Percentiles rank a stretch among this genome's conserved stretches.
Evolutionary conservation across 1,284 basidiomycete genomes (phyloP).

Genomic region (Cutaneotrichosporon sp.): DNA sequence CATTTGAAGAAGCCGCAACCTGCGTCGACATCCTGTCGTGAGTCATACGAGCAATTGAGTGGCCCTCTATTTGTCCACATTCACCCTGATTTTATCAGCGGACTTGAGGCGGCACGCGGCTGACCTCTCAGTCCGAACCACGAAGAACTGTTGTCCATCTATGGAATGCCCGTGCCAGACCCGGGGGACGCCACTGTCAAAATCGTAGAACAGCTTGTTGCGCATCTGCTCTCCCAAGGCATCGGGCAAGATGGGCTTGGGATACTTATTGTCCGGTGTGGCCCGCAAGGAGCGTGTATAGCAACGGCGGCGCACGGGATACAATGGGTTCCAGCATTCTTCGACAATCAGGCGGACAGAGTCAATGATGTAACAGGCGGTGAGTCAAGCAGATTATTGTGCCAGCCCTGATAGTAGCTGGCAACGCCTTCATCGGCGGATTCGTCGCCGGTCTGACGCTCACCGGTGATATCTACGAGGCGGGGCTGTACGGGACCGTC

Average conservation of each 20-base stretch:
- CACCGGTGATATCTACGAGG: conserved; percentile 35
- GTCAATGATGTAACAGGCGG: conserved; percentile 29
- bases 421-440: conserved; percentile 44
- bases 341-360: conserved; percentile 16
- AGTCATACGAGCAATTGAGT: no score
- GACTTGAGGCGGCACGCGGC: no score
- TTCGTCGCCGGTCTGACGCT: conserved; percentile 35
- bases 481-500: conserved; percentile 36
- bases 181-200: conserved; percentile 11
- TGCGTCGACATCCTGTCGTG: conserved; percentile 30
- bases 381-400: no score
- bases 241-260: conserved; percentile 24
- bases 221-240: conserved; percentile 28
- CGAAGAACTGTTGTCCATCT: conserved; percentile 39
- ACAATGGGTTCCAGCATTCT: conserved; percentile 37
- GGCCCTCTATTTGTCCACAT: no score
- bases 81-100: no score
- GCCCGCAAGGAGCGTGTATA: conserved; percentile 35
- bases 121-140: conserved; percentile 31
- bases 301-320: conserved; percentile 28
- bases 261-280: conserved; percentile 41
- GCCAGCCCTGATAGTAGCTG: conserved; percentile 41
- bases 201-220: conserved; percentile 24
- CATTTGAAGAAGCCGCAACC: conserved; percentile 26
- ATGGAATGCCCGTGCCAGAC: conserved; percentile 16